Evolutionary conservation across 2,329 filamentous ascomycete species (phyloP), one percentile per base, ranked within the genome.

Genomic region (Exophiala spinifera): DNA sequence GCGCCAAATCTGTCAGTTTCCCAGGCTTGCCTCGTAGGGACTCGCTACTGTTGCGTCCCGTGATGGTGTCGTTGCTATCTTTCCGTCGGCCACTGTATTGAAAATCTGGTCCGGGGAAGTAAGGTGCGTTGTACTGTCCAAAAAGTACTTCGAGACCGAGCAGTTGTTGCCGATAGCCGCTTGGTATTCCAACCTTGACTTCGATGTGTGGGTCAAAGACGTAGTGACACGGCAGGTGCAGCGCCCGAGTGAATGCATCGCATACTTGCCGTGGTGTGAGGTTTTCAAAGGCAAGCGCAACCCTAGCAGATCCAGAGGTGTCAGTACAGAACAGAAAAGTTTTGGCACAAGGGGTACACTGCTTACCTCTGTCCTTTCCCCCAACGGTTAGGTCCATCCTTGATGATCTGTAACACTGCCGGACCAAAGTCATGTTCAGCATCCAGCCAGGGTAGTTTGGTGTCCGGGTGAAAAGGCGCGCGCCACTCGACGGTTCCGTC

Each of bases 401-500:
- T 97, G 79, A 97, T 92, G 52, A 97, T 86, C 69, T 97, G 92
- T 52, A 96, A 77, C 44, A 97, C 83, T 1, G 92, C 89, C 1
- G 94, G 91, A 3, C 94, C 94, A 40, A 96, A 87, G 65, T 99
- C 94, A 67, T 97, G 92, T 72, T 97, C 94, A 3, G 91, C 91
- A 67, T 99, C 94, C 36, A 99, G 77, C 91, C 92, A 99, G 0
- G 94, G 94, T 34, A 99, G 79, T 60, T 90, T 89, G 54, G 87
- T 87, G 64, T 96, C 83, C 1, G 90, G 88, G 65, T 96, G 89
- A 70, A 97, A 97, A 0, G 94, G 94, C 1, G 92, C 92, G 67
- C 90, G 85, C 94, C 94, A 97, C 55, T 86, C 76, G 69, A 96
- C 96, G 50, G 88, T 91, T 15, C 89, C 91, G 65, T 96, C 90